These are phyloP conservation scores for Hippophae rhamnoides DNA, from an alignment of 306 rosid species.

Conservation along the genomic window DNA sequence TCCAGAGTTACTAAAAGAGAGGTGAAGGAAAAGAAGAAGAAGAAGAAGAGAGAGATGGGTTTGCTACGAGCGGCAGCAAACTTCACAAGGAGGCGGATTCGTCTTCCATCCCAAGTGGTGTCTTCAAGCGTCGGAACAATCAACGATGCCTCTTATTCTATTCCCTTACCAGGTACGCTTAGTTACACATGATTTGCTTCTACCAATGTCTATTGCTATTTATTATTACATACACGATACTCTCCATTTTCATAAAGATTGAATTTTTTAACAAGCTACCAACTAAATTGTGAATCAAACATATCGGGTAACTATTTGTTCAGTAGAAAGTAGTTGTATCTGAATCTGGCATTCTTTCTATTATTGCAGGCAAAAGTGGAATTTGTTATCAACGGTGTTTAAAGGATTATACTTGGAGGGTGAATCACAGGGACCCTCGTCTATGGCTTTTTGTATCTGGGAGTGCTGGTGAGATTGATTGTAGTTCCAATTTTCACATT, in stretches of 20 bases:
- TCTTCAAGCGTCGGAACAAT: conserved; percentile 9
- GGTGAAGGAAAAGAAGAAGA: too few relatives aligned
- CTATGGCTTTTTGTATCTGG: conserved; percentile 30
- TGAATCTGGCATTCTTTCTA: conserved; percentile 2
- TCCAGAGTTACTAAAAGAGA: too few relatives aligned
- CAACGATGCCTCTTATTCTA: conserved; percentile 14
- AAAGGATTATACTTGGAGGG: conserved; percentile 30
- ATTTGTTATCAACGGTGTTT: conserved; percentile 12
- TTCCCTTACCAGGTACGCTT: conserved; percentile 26
- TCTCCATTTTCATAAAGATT: too few relatives aligned
- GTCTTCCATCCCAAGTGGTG: conserved; percentile 21
- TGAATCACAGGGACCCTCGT: conserved; percentile 28
- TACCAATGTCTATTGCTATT: neutral
- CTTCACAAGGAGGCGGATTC: conserved; percentile 25
- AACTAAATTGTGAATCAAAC: neutral
- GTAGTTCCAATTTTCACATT: neutral
- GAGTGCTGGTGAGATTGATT: conserved; percentile 16
- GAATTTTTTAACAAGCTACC: too few relatives aligned
- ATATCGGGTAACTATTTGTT: neutral
- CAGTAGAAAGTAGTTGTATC: neutral
- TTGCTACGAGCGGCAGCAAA: conserved; percentile 30
- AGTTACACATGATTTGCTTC: neutral
- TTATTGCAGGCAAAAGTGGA: conserved; percentile 29
- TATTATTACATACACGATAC: too few relatives aligned
- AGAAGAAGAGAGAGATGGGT: conserved; percentile 23